Conservation (phyloP, 805 yeast genomes). For the Maudiozyma bulderi region DNA sequence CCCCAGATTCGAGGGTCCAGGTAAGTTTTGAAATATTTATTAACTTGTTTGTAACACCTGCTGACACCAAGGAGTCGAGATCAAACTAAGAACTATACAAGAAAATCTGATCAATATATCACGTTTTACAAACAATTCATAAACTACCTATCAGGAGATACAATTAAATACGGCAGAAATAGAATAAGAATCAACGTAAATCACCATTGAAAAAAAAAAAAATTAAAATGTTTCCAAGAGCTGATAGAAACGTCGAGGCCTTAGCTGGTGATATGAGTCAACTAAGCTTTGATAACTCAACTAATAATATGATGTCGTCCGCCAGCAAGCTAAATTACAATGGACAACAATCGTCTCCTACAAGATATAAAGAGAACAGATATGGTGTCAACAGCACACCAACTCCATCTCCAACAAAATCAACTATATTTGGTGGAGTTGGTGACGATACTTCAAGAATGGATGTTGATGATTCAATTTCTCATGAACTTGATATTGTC, state of each 20-base stretch:
- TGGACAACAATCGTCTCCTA: constrained; percentile 11
- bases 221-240: constrained; percentile 17
- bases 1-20: no score
- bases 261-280: constrained; percentile 29
- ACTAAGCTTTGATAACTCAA: constrained; percentile 22
- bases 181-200: not conserved
- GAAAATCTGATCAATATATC: no score
- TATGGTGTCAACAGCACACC: constrained; percentile 6
- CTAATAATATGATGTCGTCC: constrained; percentile 1
- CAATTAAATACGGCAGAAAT: not conserved
- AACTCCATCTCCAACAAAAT: constrained; percentile 26
- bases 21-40: no score
- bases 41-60: no score
- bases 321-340: constrained; percentile 1
- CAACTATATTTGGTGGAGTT: constrained; percentile 13
- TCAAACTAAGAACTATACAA: no score
- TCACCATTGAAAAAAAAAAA: not conserved
- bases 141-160: no score
- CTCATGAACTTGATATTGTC: constrained; percentile 18
- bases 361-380: constrained; percentile 10
- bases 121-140: no score
- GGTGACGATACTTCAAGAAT: constrained; percentile 24
- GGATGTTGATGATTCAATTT: constrained; percentile 26
- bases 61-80: no score
- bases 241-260: constrained; percentile 26